Evolutionary conservation across 1,284 basidiomycete species (phyloP).

Genomic region (Ganoderma sinense): DNA sequence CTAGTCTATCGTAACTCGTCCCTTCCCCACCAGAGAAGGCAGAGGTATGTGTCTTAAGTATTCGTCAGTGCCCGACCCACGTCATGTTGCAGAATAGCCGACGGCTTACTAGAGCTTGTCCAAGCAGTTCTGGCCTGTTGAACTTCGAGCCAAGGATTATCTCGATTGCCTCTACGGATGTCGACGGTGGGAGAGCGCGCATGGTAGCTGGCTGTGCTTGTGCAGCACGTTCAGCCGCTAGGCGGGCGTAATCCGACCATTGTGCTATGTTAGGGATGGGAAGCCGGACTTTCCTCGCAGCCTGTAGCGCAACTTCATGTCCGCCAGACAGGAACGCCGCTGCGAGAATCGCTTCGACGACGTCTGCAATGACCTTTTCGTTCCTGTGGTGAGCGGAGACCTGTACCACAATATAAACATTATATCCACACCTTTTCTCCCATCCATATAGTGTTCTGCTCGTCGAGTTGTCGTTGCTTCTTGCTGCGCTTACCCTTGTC

Average conservation of each 20-base stretch:
- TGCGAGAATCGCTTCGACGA: slow-evolving; percentile 82
- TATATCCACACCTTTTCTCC: slow-evolving; percentile 72
- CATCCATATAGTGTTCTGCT: slow-evolving; percentile 62
- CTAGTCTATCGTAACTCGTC: slow-evolving; percentile 74
- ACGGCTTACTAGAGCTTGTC: slow-evolving; percentile 71
- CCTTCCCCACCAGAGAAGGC: slow-evolving; percentile 56
- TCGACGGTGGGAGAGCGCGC: slow-evolving; percentile 36
- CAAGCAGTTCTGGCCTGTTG: slow-evolving; percentile 64
- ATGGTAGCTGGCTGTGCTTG: slow-evolving; percentile 41
- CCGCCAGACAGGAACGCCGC: slow-evolving; percentile 80
- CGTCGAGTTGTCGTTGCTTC: slow-evolving; percentile 53
- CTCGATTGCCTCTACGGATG: slow-evolving; percentile 64
- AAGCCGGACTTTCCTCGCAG: slow-evolving; percentile 67
- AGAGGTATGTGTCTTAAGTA: slow-evolving; percentile 67
- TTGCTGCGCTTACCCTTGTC: slow-evolving; percentile 38
- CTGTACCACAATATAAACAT: background rate
- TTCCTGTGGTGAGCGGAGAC: background rate
- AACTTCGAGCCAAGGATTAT: slow-evolving; percentile 68
- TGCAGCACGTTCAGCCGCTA: slow-evolving; percentile 44
- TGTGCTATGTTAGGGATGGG: slow-evolving; percentile 64
- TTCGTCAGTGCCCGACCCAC: background rate
- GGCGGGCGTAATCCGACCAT: slow-evolving; percentile 74
- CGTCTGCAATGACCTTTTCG: slow-evolving; percentile 80
- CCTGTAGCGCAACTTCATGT: slow-evolving; percentile 65
- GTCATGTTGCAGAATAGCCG: background rate